Evolutionary conservation across 345 rosid genomes (phyloP).

Genomic region (Euphorbia pulcherrima): DNA sequence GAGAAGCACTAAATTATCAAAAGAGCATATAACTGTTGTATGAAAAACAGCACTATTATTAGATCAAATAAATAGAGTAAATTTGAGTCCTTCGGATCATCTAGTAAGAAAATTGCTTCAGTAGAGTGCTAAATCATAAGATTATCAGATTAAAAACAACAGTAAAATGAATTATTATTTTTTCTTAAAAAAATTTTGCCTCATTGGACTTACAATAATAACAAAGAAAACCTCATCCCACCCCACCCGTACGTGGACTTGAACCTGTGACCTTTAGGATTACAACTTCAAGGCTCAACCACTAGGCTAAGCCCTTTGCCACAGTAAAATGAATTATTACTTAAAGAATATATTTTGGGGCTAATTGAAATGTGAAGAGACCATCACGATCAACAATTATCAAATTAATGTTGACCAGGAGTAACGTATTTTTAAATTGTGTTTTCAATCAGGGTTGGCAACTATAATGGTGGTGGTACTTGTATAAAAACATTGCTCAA

Average conservation of each 20-base stretch:
- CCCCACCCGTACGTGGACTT: too few species aligned
- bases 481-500: not conserved
- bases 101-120: not conserved
- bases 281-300: too few species aligned
- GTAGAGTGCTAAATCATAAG: not conserved
- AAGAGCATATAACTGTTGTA: not conserved
- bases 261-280: too few species aligned
- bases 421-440: not conserved
- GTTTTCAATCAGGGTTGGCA: too few species aligned
- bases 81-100: not conserved
- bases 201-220: too few species aligned
- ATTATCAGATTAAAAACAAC: not conserved
- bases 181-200: too few species aligned
- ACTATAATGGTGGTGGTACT: too few species aligned
- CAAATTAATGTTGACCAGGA: not conserved
- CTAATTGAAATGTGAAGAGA: not conserved
- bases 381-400: not conserved
- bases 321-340: not conserved
- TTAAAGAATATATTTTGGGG: not conserved
- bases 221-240: too few species aligned
- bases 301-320: too few species aligned
- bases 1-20: not conserved
- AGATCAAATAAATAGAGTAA: not conserved
- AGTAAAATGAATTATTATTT: not conserved
- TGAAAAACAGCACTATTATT: not conserved